These are phyloP conservation scores for Cicer judaicum DNA, from an alignment of 306 rosid genomes.

Conservation along the genomic window DNA sequence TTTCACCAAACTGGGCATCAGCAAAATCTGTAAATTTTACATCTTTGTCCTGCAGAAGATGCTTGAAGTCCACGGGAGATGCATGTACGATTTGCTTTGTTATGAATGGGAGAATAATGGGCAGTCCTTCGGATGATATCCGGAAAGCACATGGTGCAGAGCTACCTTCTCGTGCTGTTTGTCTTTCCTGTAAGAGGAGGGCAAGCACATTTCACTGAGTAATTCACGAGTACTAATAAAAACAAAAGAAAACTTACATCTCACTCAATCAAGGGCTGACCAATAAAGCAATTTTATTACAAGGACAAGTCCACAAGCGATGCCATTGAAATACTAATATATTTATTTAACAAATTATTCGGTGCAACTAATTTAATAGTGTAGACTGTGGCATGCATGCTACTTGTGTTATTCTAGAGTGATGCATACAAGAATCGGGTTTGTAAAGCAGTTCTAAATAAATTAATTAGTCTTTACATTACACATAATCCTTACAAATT, in stretches of 20 bases:
- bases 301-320: neutral
- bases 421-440: neutral
- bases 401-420: conserved; percentile 17
- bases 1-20: conserved; percentile 72
- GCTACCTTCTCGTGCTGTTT: conserved; percentile 86
- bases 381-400: conserved; percentile 6
- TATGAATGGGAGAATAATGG: conserved; percentile 79
- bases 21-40: conserved; percentile 82
- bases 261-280: conserved; percentile 6
- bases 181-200: conserved; percentile 74
- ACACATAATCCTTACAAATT: conserved; percentile 16
- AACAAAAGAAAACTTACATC: neutral
- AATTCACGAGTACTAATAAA: conserved; percentile 31
- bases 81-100: conserved; percentile 82
- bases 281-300: neutral
- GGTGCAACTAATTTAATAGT: neutral
- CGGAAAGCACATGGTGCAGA: conserved; percentile 82
- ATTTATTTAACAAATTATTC: neutral
- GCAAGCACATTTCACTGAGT: conserved; percentile 27
- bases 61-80: conserved; percentile 76
- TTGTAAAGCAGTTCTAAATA: neutral
- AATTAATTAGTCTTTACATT: neutral
- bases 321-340: neutral
- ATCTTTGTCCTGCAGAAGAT: conserved; percentile 74
- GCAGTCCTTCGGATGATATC: conserved; percentile 94